These are phyloP conservation scores for Triticum timopheevii DNA, from an alignment of 176 grass and related monocot genomes.

Conservation along the genomic window DNA sequence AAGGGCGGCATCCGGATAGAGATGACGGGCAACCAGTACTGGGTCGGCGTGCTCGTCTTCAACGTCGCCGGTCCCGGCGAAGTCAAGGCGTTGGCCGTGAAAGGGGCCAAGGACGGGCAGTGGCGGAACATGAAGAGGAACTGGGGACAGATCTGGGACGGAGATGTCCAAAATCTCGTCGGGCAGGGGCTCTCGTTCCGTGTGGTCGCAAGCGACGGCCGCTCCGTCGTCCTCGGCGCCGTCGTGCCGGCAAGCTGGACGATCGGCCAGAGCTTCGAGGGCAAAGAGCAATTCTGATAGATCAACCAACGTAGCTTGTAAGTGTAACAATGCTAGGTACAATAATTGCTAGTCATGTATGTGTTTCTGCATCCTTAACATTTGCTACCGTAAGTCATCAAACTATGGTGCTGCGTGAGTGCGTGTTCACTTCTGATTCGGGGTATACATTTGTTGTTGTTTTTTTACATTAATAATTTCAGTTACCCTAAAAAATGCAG, in stretches of 20 bases:
- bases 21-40: constrained; percentile 39
- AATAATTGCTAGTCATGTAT: background rate
- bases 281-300: constrained; percentile 27
- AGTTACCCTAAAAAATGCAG: too few species aligned
- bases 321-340: background rate
- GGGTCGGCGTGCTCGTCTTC: constrained; percentile 33
- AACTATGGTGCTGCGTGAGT: background rate
- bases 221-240: background rate
- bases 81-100: constrained; percentile 11
- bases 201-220: background rate
- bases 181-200: constrained; percentile 33
- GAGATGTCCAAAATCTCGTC: background rate
- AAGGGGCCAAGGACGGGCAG: constrained; percentile 16
- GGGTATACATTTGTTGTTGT: too few species aligned
- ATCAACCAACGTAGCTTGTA: background rate
- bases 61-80: constrained; percentile 50
- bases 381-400: background rate
- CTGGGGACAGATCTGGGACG: constrained; percentile 43
- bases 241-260: constrained; percentile 33
- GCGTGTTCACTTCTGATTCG: background rate
- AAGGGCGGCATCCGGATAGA: constrained; percentile 45
- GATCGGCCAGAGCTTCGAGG: constrained; percentile 35
- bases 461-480: too few species aligned
- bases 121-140: constrained; percentile 40
- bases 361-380: background rate